Evolutionary conservation across 148 eudicot species (phyloP).

Genomic region (Linanthus parryae): DNA sequence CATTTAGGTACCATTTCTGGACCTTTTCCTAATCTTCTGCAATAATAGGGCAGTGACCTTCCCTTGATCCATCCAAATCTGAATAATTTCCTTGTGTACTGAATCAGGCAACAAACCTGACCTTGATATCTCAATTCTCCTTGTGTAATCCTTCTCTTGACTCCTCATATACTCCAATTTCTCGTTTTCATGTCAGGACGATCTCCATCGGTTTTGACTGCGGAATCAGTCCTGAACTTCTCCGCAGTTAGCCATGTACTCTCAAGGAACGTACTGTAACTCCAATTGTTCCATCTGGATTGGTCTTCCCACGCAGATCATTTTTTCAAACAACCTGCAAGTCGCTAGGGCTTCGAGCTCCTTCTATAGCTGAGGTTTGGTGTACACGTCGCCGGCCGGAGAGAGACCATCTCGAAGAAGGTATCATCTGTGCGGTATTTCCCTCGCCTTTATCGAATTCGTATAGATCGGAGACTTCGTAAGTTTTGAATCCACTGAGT

Average conservation of each 20-base stretch:
- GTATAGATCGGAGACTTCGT: slow-evolving; percentile 59
- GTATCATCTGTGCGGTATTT: slow-evolving; percentile 56
- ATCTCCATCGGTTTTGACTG: slow-evolving; percentile 74
- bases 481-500: slow-evolving; percentile 73
- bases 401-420: slow-evolving; percentile 76
- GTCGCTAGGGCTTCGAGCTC: slow-evolving; percentile 75
- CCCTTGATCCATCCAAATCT: slow-evolving; percentile 57
- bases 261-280: slow-evolving; percentile 57
- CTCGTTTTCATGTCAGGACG: slow-evolving; percentile 81
- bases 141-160: slow-evolving; percentile 68
- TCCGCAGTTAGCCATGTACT: slow-evolving; percentile 81
- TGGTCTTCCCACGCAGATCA: slow-evolving; percentile 76
- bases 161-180: slow-evolving; percentile 43
- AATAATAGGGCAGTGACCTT: slow-evolving; percentile 66
- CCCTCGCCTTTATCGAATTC: slow-evolving; percentile 43
- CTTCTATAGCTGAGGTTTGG: slow-evolving; percentile 73
- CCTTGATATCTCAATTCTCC: slow-evolving; percentile 64
- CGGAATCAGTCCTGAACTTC: slow-evolving; percentile 47
- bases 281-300: slow-evolving; percentile 64
- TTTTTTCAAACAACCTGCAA: slow-evolving; percentile 84
- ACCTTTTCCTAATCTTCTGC: slow-evolving; percentile 81
- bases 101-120: slow-evolving; percentile 64
- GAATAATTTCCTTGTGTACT: slow-evolving; percentile 46
- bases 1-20: slow-evolving; percentile 92
- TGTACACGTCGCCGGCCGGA: slow-evolving; percentile 75